phyloP scores from a whole-genome alignment of 108 stramenopile genomes.

The Licmophora abbreviata region DNA sequence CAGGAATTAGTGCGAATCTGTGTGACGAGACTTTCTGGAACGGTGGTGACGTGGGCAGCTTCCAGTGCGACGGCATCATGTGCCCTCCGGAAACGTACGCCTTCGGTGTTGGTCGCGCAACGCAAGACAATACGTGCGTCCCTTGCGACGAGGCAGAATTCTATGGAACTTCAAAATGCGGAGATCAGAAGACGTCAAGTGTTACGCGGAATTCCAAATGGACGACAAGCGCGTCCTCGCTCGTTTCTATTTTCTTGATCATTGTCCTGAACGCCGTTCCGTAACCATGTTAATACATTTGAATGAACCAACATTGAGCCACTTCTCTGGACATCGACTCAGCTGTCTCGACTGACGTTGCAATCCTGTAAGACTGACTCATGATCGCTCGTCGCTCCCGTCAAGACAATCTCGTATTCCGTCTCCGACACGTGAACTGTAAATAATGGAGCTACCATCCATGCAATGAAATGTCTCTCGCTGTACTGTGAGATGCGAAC shows the following conservation, averaged over 20 bases:
- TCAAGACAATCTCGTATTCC: conserved; percentile 60
- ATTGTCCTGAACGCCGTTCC: too few relatives aligned
- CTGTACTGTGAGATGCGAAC: conserved; percentile 44
- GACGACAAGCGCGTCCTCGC: too few relatives aligned
- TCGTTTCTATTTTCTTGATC: too few relatives aligned
- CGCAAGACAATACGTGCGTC: conserved; percentile 4
- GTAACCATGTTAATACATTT: too few relatives aligned
- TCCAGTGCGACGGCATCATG: conserved; percentile 62
- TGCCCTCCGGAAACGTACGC: conserved; percentile 50
- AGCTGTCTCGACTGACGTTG: too few relatives aligned
- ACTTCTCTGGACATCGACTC: too few relatives aligned
- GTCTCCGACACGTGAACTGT: conserved; percentile 50
- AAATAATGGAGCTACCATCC: conserved; percentile 27
- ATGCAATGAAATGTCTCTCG: conserved; percentile 34
- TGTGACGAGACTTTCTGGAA: conserved; percentile 55
- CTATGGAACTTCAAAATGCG: conserved; percentile 9
- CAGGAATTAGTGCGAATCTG: conserved; percentile 30
- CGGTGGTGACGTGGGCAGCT: conserved; percentile 51
- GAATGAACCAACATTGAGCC: too few relatives aligned
- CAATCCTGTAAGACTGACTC: too few relatives aligned
- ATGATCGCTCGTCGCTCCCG: conserved; percentile 69
- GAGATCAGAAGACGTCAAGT: too few relatives aligned
- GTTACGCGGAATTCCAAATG: too few relatives aligned
- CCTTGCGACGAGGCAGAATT: conserved; percentile 3
- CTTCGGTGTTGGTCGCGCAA: conserved; percentile 24